These are phyloP conservation scores for Kwoniella dejecticola DNA, from an alignment of 768 basidiomycete species.

Conservation along the genomic window DNA sequence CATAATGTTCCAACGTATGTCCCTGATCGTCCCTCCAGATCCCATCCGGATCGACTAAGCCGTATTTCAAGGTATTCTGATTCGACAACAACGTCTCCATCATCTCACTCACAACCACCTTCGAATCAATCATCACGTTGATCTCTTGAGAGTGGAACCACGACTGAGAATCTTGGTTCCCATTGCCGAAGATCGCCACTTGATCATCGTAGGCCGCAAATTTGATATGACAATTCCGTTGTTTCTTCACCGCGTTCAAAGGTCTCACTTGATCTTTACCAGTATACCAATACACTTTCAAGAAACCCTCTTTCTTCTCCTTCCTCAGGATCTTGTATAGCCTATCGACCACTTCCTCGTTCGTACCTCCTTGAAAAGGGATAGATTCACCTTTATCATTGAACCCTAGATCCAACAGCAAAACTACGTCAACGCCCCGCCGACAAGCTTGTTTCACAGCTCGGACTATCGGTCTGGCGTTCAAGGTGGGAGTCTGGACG, in stretches of 20 bases:
- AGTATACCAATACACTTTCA: conserved; percentile 60
- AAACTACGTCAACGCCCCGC: conserved; percentile 64
- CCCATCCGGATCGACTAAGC: conserved; percentile 61
- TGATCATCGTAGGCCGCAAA: conserved; percentile 69
- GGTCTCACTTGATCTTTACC: conserved; percentile 70
- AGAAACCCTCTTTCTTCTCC: conserved; percentile 59
- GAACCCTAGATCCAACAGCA: conserved; percentile 65
- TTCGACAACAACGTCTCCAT: conserved; percentile 57
- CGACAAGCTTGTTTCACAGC: conserved; percentile 66
- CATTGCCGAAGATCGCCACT: conserved; percentile 69
- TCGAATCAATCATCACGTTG: conserved; percentile 67
- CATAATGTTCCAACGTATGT: conserved; percentile 54
- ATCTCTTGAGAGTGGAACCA: conserved; percentile 75
- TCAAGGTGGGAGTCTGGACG: conserved; percentile 74
- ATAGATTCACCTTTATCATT: conserved; percentile 66
- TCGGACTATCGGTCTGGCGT: conserved; percentile 66
- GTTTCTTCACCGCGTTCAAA: conserved; percentile 67
- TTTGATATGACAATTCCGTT: conserved; percentile 74
- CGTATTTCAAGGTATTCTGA: conserved; percentile 63
- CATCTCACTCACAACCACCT: conserved; percentile 63
- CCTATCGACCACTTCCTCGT: conserved; percentile 66
- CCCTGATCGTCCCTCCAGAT: conserved; percentile 64
- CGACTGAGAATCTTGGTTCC: conserved; percentile 71
- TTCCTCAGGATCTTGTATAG: conserved; percentile 63
- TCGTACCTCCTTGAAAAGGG: conserved; percentile 71